Base-by-base conservation (phyloP, 1,139 yeast species). In the Meyerozyma carpophila region DNA sequence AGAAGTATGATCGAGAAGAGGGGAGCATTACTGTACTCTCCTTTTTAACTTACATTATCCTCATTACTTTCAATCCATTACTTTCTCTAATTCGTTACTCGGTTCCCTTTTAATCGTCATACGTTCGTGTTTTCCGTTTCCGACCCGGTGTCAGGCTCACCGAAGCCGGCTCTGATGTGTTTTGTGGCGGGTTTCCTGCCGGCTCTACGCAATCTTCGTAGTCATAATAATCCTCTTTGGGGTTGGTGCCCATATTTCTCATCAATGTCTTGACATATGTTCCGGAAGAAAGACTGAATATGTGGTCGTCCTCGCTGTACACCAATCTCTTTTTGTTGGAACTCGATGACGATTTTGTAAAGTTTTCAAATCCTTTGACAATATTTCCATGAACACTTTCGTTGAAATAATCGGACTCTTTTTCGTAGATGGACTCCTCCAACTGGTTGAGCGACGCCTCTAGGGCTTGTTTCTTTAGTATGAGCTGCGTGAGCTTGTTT, bases 291-390 rank as follows among this genome's bases (percentile, higher is more conserved):
- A 88, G 66, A 37, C 95, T 85, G 65, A 91, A 91, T 7, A 91
- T 78, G 41, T 96, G 81, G 57, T 91, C 98, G 37, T 84, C 87
- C 50, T 89, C 95, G 0, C 81, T 78, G 59, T 84, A 80, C 8
- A 73, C 71, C 14, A 78, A 68, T 52, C 81, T 74, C 55, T 78
- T 75, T 61, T 77, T 79, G 55, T 70, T 73, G 43, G 73, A 70
- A 43, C 66, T 66, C 26, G 37, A 34, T 11, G 37, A 34, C 13
- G 66, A 61, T 57, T 86, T 87, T 43, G 83, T 73, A 59, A 87
- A 86, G 54, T 81, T 84, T 46, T 91, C 97, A 58, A 90, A 91
- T 0, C 98, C 98, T 52, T 84, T 84, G 29, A 90, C 86, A 29
- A 93, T 84, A 59, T 89, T 89, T 0, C 96, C 96, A 45, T 81